Evolutionary conservation across 1,139 yeast species (phyloP), one percentile per base, ranked within the genome.

Genomic region (Lipomyces yarrowii): DNA sequence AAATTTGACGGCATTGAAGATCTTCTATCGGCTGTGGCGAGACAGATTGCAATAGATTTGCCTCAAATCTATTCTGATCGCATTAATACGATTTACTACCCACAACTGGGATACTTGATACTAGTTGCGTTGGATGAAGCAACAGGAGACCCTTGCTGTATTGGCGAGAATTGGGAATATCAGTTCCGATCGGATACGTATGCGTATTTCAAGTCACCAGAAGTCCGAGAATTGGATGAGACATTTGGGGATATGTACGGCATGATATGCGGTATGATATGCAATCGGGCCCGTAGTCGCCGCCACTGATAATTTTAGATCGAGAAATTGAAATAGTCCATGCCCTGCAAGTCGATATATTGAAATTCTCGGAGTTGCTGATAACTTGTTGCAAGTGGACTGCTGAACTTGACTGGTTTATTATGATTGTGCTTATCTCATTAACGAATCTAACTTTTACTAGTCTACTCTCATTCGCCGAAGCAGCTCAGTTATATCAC

Each of bases 41-140:
- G 57, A 23, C 67, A 70, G 0, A 64, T 75, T 6, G 60, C 71
- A 0, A 62, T 61, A 1, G 68, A 69, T 4, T 56, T 74, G 1
- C 73, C 71, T 1, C 48, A 56, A 5, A 63, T 69, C 13, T 59
- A 62, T 1, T 64, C 64, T 3, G 58, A 59, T 3, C 65, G 64
- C 23, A 60, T 80, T 4, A 81, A 79, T 65, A 79, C 79, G 1
- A 78, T 80, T 1, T 83, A 83, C 67, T 79, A 82, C 33, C 84
- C 84, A 7, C 84, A 82, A 62, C 67, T 83, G 39, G 86, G 85
- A 0, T 83, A 78, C 64, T 71, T 83, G 57, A 72, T 81, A 8
- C 68, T 63, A 18, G 64, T 72, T 18, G 74, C 73, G 30, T 48
- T 61, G 1, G 57, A 62, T 5, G 60, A 67, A 11, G 71, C 68